Evolutionary conservation across 2,329 filamentous ascomycete species (phyloP), one percentile per base, ranked within the genome.

Genomic region (Coniochaeta sp.): DNA sequence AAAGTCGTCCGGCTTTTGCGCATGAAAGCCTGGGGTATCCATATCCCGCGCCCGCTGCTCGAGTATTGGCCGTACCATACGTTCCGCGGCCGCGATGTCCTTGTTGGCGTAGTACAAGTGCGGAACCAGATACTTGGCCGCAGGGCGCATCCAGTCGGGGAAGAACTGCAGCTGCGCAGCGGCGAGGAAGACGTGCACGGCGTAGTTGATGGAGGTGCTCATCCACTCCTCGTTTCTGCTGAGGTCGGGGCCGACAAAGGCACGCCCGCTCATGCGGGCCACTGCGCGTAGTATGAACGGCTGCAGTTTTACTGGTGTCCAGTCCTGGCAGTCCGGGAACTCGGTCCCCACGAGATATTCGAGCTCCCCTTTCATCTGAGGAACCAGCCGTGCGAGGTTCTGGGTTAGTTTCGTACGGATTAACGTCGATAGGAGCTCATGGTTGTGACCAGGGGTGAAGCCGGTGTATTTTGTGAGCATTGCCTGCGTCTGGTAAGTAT

Each of bases 141-240:
- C 45, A 1, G 75, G 75, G 1, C 75, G 72, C 54, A 73, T 65
- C 73, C 75, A 77, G 10, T 68, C 67, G 1, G 75, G 75, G 52
- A 78, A 76, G 57, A 77, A 70, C 54, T 78, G 75, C 33, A 84
- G 67, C 57, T 76, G 70, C 51, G 76, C 60, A 47, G 75, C 65
- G 46, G 73, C 68, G 58, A 72, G 63, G 61, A 81, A 73, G 54
- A 75, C 68, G 54, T 77, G 69, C 20, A 75, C 63, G 48, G 75
- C 73, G 58, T 75, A 79, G 61, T 76, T 71, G 63, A 77, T 68
- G 62, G 70, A 71, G 18, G 74, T 73, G 47, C 74, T 66, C 66
- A 81, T 72, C 79, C 79, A 82, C 52, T 72, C 67, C 56, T 79
- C 72, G 35, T 74, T 66, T 16, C 77, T 76, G 57, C 73, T 78